phyloP scores from a whole-genome alignment of 2,329 filamentous ascomycete species.

The Gyromitra esculenta region DNA sequence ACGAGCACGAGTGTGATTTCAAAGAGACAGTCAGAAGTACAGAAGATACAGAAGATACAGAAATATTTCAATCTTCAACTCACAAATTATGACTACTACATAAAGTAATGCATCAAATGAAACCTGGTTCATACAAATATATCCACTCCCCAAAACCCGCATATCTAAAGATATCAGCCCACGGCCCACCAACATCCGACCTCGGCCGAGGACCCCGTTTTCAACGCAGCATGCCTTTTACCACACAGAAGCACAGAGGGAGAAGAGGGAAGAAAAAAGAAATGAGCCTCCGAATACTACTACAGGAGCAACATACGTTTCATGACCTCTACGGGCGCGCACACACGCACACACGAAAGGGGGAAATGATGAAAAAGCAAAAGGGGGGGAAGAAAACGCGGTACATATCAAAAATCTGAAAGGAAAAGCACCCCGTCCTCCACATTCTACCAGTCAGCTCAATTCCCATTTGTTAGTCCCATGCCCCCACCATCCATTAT shows the following conservation, averaged over 20 bases:
- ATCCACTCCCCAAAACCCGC: not conserved
- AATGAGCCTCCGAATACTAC: not conserved
- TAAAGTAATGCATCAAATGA: not conserved
- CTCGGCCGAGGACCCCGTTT: not conserved
- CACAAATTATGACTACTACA: not conserved
- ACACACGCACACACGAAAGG: not conserved
- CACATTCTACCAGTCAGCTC: too few species aligned
- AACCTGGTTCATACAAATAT: not conserved
- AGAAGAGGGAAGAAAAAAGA: not conserved
- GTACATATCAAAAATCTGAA: conserved; percentile 1
- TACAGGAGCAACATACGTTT: conserved; percentile 13
- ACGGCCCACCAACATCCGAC: not conserved
- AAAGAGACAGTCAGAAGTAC: not conserved
- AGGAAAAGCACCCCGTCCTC: too few species aligned
- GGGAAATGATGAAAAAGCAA: not conserved
- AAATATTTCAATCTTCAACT: too few species aligned
- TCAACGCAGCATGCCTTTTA: conserved; percentile 2
- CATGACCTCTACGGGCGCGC: not conserved
- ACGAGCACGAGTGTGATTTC: not conserved
- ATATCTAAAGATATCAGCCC: not conserved
- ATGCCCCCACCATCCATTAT: too few species aligned
- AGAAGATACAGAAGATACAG: too few species aligned
- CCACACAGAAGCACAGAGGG: not conserved
- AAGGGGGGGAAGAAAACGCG: not conserved
- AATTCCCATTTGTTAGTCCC: too few species aligned